A percentile compares a stretch with the other conserved stretches of the same genome.
Conservation (phyloP, 164 flowering plant genomes). For the Kalanchoe fedtschenkoi region DNA sequence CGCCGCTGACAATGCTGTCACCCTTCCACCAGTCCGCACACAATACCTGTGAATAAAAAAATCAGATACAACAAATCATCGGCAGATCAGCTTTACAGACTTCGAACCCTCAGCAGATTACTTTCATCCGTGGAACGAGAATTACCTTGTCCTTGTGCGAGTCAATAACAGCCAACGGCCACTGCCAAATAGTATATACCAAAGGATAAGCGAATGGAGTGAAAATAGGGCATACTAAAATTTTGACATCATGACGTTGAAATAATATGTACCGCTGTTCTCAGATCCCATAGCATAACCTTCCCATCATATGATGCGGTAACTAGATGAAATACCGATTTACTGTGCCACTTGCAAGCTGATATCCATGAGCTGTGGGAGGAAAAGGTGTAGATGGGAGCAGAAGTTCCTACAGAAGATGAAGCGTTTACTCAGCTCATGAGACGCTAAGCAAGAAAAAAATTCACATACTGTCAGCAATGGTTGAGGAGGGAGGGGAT, state of each 20-base stretch:
- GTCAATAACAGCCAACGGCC: conserved; percentile 70
- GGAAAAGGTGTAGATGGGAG: conserved; percentile 73
- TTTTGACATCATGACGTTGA: not conserved
- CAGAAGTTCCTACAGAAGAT: conserved; percentile 49
- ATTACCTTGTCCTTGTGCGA: conserved; percentile 83
- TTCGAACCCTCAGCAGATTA: not conserved
- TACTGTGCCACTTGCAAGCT: conserved; percentile 88
- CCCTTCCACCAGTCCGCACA: conserved; percentile 97
- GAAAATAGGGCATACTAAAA: not conserved
- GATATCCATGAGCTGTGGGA: conserved; percentile 84
- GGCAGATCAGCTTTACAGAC: not conserved
- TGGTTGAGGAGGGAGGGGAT: not conserved
- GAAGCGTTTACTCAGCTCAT: not conserved
- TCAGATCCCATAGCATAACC: conserved; percentile 92
- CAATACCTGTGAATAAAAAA: conserved; percentile 46
- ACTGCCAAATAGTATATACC: conserved; percentile 42
- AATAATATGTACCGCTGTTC: conserved; percentile 65
- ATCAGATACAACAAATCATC: not conserved
- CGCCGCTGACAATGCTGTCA: conserved; percentile 77
- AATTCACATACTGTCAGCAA: not conserved
- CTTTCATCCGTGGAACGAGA: not conserved
- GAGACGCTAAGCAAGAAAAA: not conserved
- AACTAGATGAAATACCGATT: conserved; percentile 71
- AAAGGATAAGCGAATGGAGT: not conserved
- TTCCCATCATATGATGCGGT: conserved; percentile 94